A percentile compares a stretch with the other conserved stretches of the same genome.
phyloP scores from a whole-genome alignment of 306 rosid genomes.

The Psophocarpus tetragonolobus region DNA sequence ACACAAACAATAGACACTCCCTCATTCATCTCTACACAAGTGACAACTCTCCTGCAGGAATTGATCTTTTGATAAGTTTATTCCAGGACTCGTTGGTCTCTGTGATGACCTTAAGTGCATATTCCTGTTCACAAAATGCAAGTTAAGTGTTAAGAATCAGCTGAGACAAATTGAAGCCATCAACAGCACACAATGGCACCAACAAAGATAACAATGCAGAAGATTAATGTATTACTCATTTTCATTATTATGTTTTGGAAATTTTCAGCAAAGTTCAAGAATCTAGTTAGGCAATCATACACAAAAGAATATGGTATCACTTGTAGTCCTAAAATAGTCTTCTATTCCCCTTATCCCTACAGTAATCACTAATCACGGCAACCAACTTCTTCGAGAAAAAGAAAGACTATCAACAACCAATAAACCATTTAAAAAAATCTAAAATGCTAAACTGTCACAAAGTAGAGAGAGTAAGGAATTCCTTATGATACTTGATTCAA shows the following conservation, averaged over 20 bases:
- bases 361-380: constrained; percentile 21
- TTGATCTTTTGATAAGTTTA: constrained; percentile 78
- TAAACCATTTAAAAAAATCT: neutral
- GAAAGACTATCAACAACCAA: neutral
- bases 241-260: neutral
- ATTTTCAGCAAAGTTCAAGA: neutral
- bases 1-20: constrained; percentile 6
- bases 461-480: neutral
- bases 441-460: neutral
- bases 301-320: neutral
- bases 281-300: neutral
- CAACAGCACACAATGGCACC: neutral
- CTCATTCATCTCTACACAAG: constrained; percentile 52
- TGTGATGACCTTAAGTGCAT: constrained; percentile 72
- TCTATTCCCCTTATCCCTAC: neutral
- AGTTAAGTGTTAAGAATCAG: constrained; percentile 2
- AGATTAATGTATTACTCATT: neutral
- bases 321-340: neutral
- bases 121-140: constrained; percentile 55
- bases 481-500: neutral
- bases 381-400: neutral
- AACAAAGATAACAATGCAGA: neutral
- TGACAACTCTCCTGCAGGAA: constrained; percentile 81
- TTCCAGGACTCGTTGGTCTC: constrained; percentile 93
- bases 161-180: neutral